Conservation (phyloP, 164 flowering plant species). For the Magnolia kwangsiensis region DNA sequence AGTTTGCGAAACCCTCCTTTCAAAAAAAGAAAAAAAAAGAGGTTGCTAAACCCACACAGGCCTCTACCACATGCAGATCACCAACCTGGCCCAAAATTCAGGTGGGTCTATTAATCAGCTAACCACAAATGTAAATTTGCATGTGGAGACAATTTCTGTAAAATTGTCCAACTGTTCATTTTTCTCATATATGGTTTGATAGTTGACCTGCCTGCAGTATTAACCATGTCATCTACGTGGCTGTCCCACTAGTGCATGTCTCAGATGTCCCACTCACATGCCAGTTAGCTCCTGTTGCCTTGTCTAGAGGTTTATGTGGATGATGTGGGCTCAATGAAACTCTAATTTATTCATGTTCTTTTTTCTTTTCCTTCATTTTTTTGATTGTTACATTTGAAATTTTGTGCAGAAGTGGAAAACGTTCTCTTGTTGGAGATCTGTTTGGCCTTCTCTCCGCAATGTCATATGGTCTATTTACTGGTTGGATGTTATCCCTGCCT, state of each 20-base stretch:
- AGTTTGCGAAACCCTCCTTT: too few relatives aligned
- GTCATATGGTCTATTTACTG: conserved; percentile 90
- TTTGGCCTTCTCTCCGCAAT: conserved; percentile 96
- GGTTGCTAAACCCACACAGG: too few relatives aligned
- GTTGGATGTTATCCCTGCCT: conserved; percentile 28
- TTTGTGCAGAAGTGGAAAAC: conserved; percentile 63
- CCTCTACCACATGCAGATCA: too few relatives aligned
- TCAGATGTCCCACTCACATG: background rate
- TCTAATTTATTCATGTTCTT: background rate
- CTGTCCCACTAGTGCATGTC: background rate
- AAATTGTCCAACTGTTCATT: too few relatives aligned
- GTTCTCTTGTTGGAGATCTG: conserved; percentile 91
- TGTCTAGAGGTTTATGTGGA: too few relatives aligned
- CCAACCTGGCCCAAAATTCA: too few relatives aligned
- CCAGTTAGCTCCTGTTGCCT: background rate
- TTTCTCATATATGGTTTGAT: too few relatives aligned
- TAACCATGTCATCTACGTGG: background rate
- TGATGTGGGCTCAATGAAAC: background rate
- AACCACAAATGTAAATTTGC: too few relatives aligned
- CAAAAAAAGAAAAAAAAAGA: too few relatives aligned
- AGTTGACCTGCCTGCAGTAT: too few relatives aligned
- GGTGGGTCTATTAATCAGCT: too few relatives aligned
- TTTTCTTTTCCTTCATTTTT: background rate
- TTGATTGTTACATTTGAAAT: background rate
- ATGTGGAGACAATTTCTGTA: too few relatives aligned